Evolutionary conservation across 2,329 filamentous ascomycete species (phyloP), one percentile per base, ranked within the genome.

Genomic region (Fragosphaeria purpurea): DNA sequence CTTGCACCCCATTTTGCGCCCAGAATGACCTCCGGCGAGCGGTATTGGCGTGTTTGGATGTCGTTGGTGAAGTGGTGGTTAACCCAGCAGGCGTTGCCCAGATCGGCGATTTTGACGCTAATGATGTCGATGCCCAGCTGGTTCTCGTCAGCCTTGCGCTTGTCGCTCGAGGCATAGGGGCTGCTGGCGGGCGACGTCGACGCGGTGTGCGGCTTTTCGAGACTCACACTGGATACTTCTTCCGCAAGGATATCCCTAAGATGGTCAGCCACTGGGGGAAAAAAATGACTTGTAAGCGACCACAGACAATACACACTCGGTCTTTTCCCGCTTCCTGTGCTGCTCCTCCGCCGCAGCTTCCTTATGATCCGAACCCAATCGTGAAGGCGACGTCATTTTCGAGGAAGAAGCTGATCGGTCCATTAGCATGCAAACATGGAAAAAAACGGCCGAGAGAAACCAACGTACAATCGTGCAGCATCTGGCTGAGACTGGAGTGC

Each of bases 31-130:
- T 98, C 93, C 1, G 93, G 93, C 1, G 93, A 97, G 51, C 93
- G 79, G 68, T 98, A 98, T 69, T 98, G 93, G 62, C 93, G 79
- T 7, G 93, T 98, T 67, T 98, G 93, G 61, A 98, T 98, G 65
- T 98, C 93, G 65, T 98, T 96, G 63, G 93, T 98, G 70, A 98
- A 98, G 69, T 98, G 93, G 65, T 98, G 93, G 57, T 89, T 89
- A 33, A 95, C 90, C 93, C 93, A 98, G 72, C 93, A 98, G 22
- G 93, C 93, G 65, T 98, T 98, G 53, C 93, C 93, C 50, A 98
- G 74, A 73, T 98, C 93, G 41, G 93, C 93, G 71, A 98, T 98
- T 73, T 98, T 98, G 67, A 98, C 93, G 37, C 91, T 96, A 60
- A 98, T 97, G 57, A 89, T 85, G 56, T 90, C 86, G 58, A 73